Percentiles rank a stretch among this genome's conserved stretches.
Evolutionary conservation across 1,284 basidiomycete genomes (phyloP).

Genomic region (Puccinia hordei): DNA sequence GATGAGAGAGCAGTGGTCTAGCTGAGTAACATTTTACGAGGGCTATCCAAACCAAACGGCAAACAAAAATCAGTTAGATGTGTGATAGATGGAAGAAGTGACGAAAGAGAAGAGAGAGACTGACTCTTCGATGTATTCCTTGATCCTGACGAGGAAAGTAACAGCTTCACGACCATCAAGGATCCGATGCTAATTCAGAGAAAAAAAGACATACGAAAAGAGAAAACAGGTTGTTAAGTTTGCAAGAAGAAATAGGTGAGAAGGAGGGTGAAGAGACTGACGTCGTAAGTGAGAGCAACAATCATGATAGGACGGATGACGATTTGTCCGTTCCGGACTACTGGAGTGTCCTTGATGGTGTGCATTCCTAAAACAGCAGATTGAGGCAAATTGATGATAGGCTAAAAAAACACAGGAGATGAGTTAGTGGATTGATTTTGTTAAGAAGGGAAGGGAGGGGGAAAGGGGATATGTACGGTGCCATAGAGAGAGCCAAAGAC

Average conservation of each 20-base stretch:
- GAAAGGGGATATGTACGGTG: conserved; percentile 61
- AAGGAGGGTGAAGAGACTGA: not conserved
- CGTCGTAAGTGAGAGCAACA: conserved; percentile 57
- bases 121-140: conserved; percentile 59
- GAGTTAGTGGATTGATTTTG: too few relatives aligned
- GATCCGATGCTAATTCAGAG: conserved; percentile 72
- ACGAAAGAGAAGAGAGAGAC: not conserved
- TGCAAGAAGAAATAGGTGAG: not conserved
- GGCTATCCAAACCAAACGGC: too few relatives aligned
- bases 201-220: not conserved
- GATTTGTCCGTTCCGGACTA: conserved; percentile 89
- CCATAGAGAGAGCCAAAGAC: conserved; percentile 97
- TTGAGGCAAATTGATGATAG: conserved; percentile 83
- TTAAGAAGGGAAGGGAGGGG: too few relatives aligned
- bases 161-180: conserved; percentile 95
- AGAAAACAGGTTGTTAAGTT: not conserved
- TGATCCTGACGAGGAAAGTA: conserved; percentile 85
- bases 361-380: conserved; percentile 93
- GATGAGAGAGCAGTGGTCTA: too few relatives aligned
- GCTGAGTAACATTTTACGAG: too few relatives aligned
- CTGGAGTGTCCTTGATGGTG: conserved; percentile 88
- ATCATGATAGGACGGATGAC: conserved; percentile 97
- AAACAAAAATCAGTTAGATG: not conserved
- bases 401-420: not conserved
- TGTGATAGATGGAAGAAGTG: not conserved